Base-by-base conservation (phyloP, 257 asterid species). In the Ballota nigra region DNA sequence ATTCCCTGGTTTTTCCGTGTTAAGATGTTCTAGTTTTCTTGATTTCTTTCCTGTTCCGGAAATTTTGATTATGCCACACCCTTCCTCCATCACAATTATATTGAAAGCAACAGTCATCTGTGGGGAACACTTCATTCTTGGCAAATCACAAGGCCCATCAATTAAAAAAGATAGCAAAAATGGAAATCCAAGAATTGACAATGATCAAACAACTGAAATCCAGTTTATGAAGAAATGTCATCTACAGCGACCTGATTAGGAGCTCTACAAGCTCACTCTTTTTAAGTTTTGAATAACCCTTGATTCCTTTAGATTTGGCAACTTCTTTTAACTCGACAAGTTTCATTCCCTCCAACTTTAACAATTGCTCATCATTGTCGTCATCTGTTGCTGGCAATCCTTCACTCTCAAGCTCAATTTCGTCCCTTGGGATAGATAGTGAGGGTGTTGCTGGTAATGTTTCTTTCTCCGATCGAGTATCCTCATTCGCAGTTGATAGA, bases 1-100 rank as follows among this genome's bases (percentile, higher is more conserved):
- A 74, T 92, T 29, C 96, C 96, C 1, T 92, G 96, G 97, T 89
- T 89, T 71, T 85, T 86, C 66, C 89, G 87, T 9, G 82, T 83
- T 16, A 81, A 84, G 47, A 79, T 86, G 88, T 87, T 86, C 57
- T 88, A 62, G 69, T 38, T 19, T 49, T 15, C 15, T 4, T 3
- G 5, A 3, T 22, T 20, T 23, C 23, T 8, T 34, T 31, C 8
- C 2, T 2, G 3, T 1, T 61, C 8, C 13, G 18, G 24, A 63
- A 3, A 20, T 65, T 53, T 18, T 10, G 49, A 41, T 41, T 11
- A 40, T 40, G 47, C 16, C 49, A 41, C 47, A 10, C 4, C 47
- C 15, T n/a, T n/a, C n/a, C 12, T 41, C 16, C 49, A 41, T 41
- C 18, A 49, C 12, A 31, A 69, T 53, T 31, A 26, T 24, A 43